phyloP scores from a whole-genome alignment of 2,329 filamentous ascomycete genomes.

The Stachybotrys elegans region DNA sequence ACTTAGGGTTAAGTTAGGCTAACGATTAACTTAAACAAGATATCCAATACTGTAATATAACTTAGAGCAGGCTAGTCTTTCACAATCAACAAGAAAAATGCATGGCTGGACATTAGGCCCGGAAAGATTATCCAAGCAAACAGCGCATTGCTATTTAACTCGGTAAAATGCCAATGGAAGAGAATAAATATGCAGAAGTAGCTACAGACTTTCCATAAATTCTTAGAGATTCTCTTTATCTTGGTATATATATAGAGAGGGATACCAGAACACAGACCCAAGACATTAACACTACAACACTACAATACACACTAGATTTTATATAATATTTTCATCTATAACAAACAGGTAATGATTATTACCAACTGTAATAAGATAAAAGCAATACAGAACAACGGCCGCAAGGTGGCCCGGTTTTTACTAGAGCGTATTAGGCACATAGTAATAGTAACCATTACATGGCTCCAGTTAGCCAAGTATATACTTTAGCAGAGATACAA shows the following conservation, averaged over 20 bases:
- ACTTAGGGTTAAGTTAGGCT: slow-evolving; percentile 2
- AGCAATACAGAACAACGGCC: slow-evolving; percentile 1
- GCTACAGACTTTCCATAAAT: slow-evolving; percentile 1
- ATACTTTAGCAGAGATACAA: neutral
- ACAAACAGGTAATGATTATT: slow-evolving; percentile 3
- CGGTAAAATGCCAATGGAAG: slow-evolving; percentile 5
- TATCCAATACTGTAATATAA: slow-evolving; percentile 6
- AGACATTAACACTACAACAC: too few relatives aligned
- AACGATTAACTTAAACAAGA: slow-evolving; percentile 5
- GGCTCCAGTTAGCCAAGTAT: neutral
- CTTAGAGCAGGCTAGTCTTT: slow-evolving; percentile 9
- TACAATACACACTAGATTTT: slow-evolving; percentile 2
- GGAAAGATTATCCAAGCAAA: slow-evolving; percentile 4
- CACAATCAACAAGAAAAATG: slow-evolving; percentile 7
- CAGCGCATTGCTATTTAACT: slow-evolving; percentile 4
- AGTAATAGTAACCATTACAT: neutral
- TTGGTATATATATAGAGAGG: too few relatives aligned
- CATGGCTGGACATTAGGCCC: slow-evolving; percentile 6
- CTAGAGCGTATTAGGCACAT: neutral
- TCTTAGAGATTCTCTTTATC: slow-evolving; percentile 4
- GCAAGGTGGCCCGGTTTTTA: slow-evolving; percentile 2
- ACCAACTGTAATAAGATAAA: slow-evolving; percentile 2
- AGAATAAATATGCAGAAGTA: slow-evolving; percentile 1
- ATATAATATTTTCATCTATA: slow-evolving; percentile 3
- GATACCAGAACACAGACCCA: too few relatives aligned